phyloP scores from a whole-genome alignment of 495 filamentous ascomycete genomes.

The Xylaria sp. region DNA sequence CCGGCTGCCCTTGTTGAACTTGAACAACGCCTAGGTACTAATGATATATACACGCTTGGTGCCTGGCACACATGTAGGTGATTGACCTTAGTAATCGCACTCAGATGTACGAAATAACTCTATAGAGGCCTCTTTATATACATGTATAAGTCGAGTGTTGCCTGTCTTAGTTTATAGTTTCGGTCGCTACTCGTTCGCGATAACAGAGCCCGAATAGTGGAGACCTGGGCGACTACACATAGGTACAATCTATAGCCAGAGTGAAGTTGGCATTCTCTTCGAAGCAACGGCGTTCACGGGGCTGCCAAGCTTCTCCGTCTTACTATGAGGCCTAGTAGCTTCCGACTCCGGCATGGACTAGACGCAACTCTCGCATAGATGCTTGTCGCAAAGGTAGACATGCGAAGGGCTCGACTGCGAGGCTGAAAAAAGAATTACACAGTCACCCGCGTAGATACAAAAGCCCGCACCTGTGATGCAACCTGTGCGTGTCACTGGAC shows the following conservation, averaged over 20 bases:
- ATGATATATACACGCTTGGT: background rate
- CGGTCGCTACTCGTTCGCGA: background rate
- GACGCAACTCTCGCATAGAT: slow-evolving; percentile 26
- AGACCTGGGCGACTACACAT: background rate
- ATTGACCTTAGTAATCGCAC: background rate
- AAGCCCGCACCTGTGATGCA: background rate
- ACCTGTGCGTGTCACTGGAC: background rate
- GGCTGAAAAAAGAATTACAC: slow-evolving; percentile 4
- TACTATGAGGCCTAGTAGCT: slow-evolving; percentile 16
- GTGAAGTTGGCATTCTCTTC: slow-evolving; percentile 5
- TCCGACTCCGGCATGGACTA: slow-evolving; percentile 16
- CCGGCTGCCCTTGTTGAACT: background rate
- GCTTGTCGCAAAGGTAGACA: background rate
- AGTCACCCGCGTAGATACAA: slow-evolving; percentile 6
- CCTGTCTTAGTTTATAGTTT: background rate
- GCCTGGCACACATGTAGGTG: no score
- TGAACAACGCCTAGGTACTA: background rate
- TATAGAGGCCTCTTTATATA: background rate
- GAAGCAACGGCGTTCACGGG: background rate
- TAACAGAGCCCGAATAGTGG: background rate
- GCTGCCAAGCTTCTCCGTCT: slow-evolving; percentile 20
- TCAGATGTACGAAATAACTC: background rate
- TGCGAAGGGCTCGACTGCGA: background rate
- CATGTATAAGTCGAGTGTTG: background rate
- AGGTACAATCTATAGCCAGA: no score